phyloP scores from a whole-genome alignment of 768 basidiomycete genomes.

The Myochromella boudieri region DNA sequence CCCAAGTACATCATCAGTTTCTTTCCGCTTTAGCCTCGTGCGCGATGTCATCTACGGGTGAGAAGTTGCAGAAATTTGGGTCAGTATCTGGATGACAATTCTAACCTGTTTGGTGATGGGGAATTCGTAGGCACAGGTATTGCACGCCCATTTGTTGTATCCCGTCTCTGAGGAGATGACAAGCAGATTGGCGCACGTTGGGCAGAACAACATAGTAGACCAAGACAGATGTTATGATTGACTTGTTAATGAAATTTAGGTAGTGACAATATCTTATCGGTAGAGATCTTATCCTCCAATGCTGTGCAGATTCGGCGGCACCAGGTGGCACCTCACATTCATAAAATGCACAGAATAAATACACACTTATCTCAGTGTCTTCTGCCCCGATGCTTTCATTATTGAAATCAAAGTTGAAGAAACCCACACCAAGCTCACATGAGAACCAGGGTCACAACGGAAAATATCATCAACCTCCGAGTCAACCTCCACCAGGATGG shows the following conservation, averaged over 20 bases:
- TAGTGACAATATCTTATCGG: constrained; percentile 12
- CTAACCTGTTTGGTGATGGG: constrained; percentile 77
- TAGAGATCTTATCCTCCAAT: constrained; percentile 13
- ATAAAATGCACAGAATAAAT: no score
- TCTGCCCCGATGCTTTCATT: constrained; percentile 10
- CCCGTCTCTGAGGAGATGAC: constrained; percentile 76
- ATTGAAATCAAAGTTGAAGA: constrained; percentile 12
- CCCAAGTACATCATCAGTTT: constrained; percentile 93
- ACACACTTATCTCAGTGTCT: no score
- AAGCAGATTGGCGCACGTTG: constrained; percentile 88
- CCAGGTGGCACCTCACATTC: no score
- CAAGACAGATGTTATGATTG: neutral
- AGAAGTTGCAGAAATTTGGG: neutral
- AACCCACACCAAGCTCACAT: no score
- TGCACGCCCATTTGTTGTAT: constrained; percentile 91
- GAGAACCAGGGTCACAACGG: no score
- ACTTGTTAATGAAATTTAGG: neutral
- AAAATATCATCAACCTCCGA: neutral
- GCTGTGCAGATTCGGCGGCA: neutral
- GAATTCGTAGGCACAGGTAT: constrained; percentile 94
- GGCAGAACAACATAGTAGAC: constrained; percentile 83
- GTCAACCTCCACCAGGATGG: constrained; percentile 51
- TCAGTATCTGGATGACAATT: constrained; percentile 22
- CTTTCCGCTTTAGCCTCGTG: constrained; percentile 82
- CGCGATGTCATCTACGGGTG: constrained; percentile 86